phyloP scores from a whole-genome alignment of 371 early-diverging fungal genomes.

The Apophysomyces variabilis region DNA sequence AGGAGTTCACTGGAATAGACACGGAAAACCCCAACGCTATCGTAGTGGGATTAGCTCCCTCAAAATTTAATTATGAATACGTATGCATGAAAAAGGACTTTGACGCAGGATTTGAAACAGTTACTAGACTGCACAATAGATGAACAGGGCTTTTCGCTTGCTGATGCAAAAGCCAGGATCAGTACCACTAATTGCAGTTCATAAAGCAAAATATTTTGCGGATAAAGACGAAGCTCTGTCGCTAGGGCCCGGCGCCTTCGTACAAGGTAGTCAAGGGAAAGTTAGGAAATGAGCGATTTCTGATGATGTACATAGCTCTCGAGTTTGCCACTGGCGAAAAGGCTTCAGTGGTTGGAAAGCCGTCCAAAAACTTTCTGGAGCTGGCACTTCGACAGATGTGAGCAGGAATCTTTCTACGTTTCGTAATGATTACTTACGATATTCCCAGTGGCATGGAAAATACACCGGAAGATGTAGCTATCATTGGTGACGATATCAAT shows the following conservation, averaged over 20 bases:
- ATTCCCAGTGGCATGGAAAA: constrained; percentile 29
- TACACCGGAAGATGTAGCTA: constrained; percentile 62
- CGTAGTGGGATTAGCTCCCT: constrained; percentile 82
- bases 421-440: constrained; percentile 3
- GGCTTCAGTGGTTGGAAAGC: constrained; percentile 86
- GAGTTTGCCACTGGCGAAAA: constrained; percentile 74
- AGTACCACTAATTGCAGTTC: constrained; percentile 73
- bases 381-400: constrained; percentile 77
- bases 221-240: constrained; percentile 65
- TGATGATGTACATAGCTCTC: constrained; percentile 46
- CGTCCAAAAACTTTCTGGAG: constrained; percentile 73
- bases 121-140: constrained; percentile 23
- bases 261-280: constrained; percentile 45
- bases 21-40: constrained; percentile 70
- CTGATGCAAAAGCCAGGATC: constrained; percentile 40
- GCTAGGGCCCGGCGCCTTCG: constrained; percentile 89
- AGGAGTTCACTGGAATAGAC: constrained; percentile 71
- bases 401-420: constrained; percentile 13
- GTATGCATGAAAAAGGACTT: constrained; percentile 34
- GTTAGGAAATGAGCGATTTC: background rate
- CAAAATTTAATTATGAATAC: constrained; percentile 71
- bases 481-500: constrained; percentile 86
- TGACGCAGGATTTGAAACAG: no score
- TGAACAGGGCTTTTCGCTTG: constrained; percentile 74
- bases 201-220: constrained; percentile 79